Evolutionary conservation across 1,139 yeast species (phyloP).

Genomic region (Yamadazyma sp.): DNA sequence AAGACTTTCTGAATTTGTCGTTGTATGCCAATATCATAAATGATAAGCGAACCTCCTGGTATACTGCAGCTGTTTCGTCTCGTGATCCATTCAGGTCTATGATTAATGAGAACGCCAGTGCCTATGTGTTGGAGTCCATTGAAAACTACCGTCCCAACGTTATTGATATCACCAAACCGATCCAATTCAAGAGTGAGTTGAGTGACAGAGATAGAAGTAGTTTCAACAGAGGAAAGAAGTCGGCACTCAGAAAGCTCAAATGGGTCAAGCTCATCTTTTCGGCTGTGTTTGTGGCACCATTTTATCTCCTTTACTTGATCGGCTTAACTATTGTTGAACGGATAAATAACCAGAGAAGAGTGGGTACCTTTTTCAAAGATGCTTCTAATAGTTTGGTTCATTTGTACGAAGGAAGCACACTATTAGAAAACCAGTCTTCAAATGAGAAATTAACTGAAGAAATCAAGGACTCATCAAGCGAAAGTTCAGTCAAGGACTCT

Average conservation of each 20-base stretch:
- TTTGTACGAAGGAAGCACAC: slow-evolving; percentile 20
- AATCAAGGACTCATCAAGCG: too few relatives aligned
- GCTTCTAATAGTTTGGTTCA: slow-evolving; percentile 30
- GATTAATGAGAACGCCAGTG: slow-evolving; percentile 38
- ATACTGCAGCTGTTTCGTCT: slow-evolving; percentile 69
- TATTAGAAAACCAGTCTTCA: too few relatives aligned
- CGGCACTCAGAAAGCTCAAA: slow-evolving; percentile 32
- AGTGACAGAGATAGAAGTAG: slow-evolving; percentile 4
- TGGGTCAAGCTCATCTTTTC: slow-evolving; percentile 48
- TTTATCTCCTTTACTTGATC: slow-evolving; percentile 52
- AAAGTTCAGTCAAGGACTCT: too few relatives aligned
- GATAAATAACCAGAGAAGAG: slow-evolving; percentile 32
- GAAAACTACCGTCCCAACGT: slow-evolving; percentile 54
- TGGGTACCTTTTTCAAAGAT: slow-evolving; percentile 29
- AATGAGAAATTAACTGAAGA: too few relatives aligned
- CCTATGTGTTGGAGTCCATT: slow-evolving; percentile 45
- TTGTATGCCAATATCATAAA: slow-evolving; percentile 75
- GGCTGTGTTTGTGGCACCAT: slow-evolving; percentile 49
- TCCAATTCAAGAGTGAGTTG: slow-evolving; percentile 11
- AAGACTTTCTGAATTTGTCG: slow-evolving; percentile 48
- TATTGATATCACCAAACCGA: slow-evolving; percentile 44
- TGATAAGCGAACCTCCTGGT: slow-evolving; percentile 80
- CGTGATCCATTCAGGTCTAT: slow-evolving; percentile 60
- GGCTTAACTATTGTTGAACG: slow-evolving; percentile 44
- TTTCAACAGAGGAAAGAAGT: slow-evolving; percentile 14